Percentiles rank a stretch among this genome's conserved stretches.
Evolutionary conservation across 495 filamentous ascomycete species (phyloP).

Genomic region (Neurospora pannonica): DNA sequence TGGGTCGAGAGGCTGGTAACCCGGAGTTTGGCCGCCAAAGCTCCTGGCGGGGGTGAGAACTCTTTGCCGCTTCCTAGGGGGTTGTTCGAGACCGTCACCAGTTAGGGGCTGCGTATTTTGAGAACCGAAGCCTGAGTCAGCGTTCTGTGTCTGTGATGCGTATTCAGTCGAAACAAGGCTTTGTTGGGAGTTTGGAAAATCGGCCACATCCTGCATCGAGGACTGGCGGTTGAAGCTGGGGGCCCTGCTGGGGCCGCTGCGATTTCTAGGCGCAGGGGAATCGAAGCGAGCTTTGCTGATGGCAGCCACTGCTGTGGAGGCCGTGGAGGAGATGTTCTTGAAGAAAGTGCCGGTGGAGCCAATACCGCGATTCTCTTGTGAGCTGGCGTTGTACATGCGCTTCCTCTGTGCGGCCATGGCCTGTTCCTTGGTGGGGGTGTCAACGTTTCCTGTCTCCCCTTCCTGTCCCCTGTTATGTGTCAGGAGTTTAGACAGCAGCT

Average conservation of each 20-base stretch:
- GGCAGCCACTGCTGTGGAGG: slow-evolving; percentile 83
- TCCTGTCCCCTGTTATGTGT: slow-evolving; percentile 82
- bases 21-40: slow-evolving; percentile 33
- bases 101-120: slow-evolving; percentile 34
- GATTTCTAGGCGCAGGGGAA: slow-evolving; percentile 63
- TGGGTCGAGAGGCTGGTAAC: slow-evolving; percentile 41
- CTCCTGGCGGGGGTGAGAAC: slow-evolving; percentile 36
- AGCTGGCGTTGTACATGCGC: slow-evolving; percentile 68
- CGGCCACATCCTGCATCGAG: slow-evolving; percentile 51
- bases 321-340: slow-evolving; percentile 87
- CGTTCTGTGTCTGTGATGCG: slow-evolving; percentile 20
- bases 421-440: slow-evolving; percentile 98
- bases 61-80: slow-evolving; percentile 69
- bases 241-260: slow-evolving; percentile 34
- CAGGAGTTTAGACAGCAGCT: slow-evolving; percentile 70
- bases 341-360: slow-evolving; percentile 80
- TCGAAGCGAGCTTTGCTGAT: slow-evolving; percentile 94
- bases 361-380: slow-evolving; percentile 53
- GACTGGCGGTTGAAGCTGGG: slow-evolving; percentile 46
- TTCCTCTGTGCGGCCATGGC: slow-evolving; percentile 97
- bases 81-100: slow-evolving; percentile 54
- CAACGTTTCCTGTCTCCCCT: slow-evolving; percentile 55
- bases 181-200: slow-evolving; percentile 42
- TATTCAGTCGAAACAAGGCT: slow-evolving; percentile 36
- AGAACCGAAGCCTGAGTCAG: slow-evolving; percentile 34